Base-by-base conservation (phyloP, 306 rosid genomes). In the Glycine tomentella region DNA sequence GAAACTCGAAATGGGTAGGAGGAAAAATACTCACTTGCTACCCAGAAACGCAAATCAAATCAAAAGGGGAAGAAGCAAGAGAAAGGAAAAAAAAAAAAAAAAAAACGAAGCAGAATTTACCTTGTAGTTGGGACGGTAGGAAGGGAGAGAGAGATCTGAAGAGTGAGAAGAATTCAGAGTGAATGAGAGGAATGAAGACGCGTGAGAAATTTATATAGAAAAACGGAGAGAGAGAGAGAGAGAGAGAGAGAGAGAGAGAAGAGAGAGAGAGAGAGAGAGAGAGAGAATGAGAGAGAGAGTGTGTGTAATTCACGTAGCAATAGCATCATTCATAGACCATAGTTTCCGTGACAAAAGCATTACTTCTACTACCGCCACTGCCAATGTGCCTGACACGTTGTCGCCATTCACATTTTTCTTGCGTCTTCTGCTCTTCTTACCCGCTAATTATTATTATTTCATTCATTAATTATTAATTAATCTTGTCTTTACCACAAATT, bases 61-160 rank as follows among this genome's bases (percentile, higher is more conserved):
- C 9, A 42, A 42, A 42, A 1, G 46, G 8, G 8, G 31, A 7
- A 36, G 4, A 62, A 75, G 20, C 45, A 8, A 20, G 49, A 55
- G 36, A 25, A 1, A 25, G 67, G 57, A 36, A 50, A n/a, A n/a
- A n/a, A n/a, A n/a, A n/a, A n/a, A n/a, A n/a, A n/a, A 2, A 34
- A 76, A 44, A 1, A 9, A 25, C 0, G 12, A 34, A 42, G 44
- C 11, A 38, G 25, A 16, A 11, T 3, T 50, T 75, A 87, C 94
- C 91, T 83, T 69, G 11, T 8, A 34, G 14, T 25, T 25, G 31
- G 31, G 31, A 25, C 2, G 3, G 53, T 13, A 65, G 66, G 31
- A 65, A 75, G 2, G 52, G 50, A 31, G 42, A 20, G 79, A 83
- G 90, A 74, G 88, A 88, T 63, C 76, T 52, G 83, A 89, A 49